Conservation (phyloP, 345 rosid genomes). For the Sisymbrium irio region DNA sequence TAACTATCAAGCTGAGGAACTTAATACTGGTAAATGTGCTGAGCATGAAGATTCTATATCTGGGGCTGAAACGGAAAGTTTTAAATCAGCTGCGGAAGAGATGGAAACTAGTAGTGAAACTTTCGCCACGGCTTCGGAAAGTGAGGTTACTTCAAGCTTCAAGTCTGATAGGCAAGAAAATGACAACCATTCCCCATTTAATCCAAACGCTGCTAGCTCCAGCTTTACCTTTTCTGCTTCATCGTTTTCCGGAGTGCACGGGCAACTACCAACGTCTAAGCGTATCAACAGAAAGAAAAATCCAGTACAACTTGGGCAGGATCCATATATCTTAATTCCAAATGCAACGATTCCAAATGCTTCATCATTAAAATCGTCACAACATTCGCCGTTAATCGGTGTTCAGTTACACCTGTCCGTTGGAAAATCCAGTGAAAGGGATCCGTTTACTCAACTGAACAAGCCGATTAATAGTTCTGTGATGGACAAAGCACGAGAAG, state of each 20-base stretch:
- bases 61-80: slow-evolving; percentile 87
- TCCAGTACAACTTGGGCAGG: slow-evolving; percentile 40
- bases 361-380: slow-evolving; percentile 40
- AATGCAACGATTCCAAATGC: slow-evolving; percentile 37
- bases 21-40: slow-evolving; percentile 33
- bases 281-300: slow-evolving; percentile 51
- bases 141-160: slow-evolving; percentile 59
- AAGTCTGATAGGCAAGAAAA: slow-evolving; percentile 45
- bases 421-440: slow-evolving; percentile 40
- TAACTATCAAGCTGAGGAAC: slow-evolving; percentile 37
- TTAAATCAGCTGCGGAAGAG: slow-evolving; percentile 81
- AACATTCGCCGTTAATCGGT: slow-evolving; percentile 46
- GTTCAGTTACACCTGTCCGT: slow-evolving; percentile 43
- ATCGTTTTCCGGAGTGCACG: slow-evolving; percentile 48
- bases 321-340: slow-evolving; percentile 38
- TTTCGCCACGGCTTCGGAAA: slow-evolving; percentile 50
- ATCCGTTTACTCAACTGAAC: slow-evolving; percentile 33
- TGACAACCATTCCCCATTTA: slow-evolving; percentile 38
- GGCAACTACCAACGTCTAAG: slow-evolving; percentile 41
- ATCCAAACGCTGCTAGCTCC: slow-evolving; percentile 44
- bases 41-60: slow-evolving; percentile 51
- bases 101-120: slow-evolving; percentile 53
- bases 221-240: slow-evolving; percentile 75
- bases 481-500: slow-evolving; percentile 42
- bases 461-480: slow-evolving; percentile 38